Percentiles rank a stretch among this genome's conserved stretches.
Conservation (phyloP, 495 filamentous ascomycete species). For the Aspergillus nidulans region DNA sequence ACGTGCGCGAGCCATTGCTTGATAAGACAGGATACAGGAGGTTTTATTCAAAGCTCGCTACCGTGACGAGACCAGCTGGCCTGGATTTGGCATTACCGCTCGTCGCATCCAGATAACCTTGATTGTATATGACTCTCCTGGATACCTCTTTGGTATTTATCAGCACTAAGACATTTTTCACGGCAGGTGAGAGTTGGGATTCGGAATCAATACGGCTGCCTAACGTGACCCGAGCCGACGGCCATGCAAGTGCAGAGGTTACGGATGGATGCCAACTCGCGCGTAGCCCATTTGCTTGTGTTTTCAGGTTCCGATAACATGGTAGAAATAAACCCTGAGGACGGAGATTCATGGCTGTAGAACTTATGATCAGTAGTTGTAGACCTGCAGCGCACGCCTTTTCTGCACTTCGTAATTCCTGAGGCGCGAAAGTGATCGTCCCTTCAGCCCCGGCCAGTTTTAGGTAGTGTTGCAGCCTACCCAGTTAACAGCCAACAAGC, state of each 20-base stretch:
- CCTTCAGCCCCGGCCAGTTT: slow-evolving; percentile 1
- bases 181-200: slow-evolving; percentile 2
- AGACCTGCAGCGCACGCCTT: background rate
- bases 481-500: slow-evolving; percentile 1
- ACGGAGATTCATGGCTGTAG: background rate
- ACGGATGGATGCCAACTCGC: background rate
- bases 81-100: background rate
- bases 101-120: background rate
- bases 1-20: background rate
- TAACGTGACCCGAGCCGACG: background rate
- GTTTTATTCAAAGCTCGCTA: background rate
- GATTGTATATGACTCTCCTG: background rate
- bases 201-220: slow-evolving; percentile 13
- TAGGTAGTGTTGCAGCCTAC: slow-evolving; percentile 1
- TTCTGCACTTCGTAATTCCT: background rate
- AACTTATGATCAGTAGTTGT: background rate
- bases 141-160: slow-evolving; percentile 2
- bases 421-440: slow-evolving; percentile 8
- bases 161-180: background rate
- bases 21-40: background rate
- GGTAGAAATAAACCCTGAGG: background rate
- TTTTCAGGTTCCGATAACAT: background rate
- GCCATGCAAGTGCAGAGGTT: background rate
- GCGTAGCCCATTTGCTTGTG: background rate
- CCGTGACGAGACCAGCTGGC: background rate